These are phyloP conservation scores for Atalantia buxifolia DNA, from an alignment of 345 rosid species.

Conservation along the genomic window DNA sequence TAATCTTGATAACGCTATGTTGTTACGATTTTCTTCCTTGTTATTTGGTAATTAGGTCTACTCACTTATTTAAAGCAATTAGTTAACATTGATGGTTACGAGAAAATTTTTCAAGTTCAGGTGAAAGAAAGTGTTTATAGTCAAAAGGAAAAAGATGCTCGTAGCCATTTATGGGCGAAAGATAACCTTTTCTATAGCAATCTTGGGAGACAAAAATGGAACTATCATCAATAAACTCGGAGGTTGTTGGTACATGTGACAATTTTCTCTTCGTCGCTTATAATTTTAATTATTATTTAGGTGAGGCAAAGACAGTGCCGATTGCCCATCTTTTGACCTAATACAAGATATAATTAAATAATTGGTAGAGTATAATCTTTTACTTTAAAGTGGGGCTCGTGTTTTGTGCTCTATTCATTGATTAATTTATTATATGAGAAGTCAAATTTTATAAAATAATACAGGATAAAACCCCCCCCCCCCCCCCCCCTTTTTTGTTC, in stretches of 20 bases:
- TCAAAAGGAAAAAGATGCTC: constrained; percentile 18
- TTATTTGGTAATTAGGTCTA: too few relatives aligned
- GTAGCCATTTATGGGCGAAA: constrained; percentile 13
- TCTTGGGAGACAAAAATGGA: constrained; percentile 19
- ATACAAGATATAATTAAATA: constrained; percentile 11
- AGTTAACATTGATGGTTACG: too few relatives aligned
- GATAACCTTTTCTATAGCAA: constrained; percentile 1
- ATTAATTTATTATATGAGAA: not conserved
- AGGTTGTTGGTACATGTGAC: constrained; percentile 2
- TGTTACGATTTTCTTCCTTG: too few relatives aligned
- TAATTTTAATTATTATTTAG: not conserved
- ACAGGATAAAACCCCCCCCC: not conserved
- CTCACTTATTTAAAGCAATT: too few relatives aligned
- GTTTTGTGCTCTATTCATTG: not conserved
- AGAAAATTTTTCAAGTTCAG: too few relatives aligned
- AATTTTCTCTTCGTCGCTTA: not conserved
- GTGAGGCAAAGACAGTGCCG: not conserved
- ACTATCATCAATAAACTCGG: constrained; percentile 13
- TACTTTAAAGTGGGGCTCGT: not conserved
- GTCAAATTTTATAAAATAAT: not conserved
- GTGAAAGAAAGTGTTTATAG: not conserved
- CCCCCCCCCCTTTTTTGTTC: too few relatives aligned
- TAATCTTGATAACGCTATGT: too few relatives aligned
- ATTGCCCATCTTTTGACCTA: constrained; percentile 19
- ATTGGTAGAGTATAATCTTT: not conserved